phyloP scores from a whole-genome alignment of 306 rosid species.

The Cicer chorassanicum region DNA sequence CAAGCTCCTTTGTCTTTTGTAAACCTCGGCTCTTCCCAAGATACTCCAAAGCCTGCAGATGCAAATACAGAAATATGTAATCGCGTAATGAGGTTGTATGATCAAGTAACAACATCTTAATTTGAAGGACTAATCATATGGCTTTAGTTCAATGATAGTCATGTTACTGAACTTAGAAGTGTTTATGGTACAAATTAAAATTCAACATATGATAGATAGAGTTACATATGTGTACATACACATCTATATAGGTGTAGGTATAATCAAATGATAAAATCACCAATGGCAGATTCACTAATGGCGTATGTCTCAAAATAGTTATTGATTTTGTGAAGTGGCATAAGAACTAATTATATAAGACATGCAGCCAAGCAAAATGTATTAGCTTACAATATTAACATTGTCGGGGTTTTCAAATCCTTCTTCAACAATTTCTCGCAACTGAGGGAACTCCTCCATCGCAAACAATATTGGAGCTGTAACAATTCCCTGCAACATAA shows the following conservation, averaged over 20 bases:
- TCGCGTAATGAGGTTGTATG: not conserved
- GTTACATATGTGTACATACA: not conserved
- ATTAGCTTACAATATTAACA: constrained; percentile 71
- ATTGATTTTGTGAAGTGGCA: constrained; percentile 3
- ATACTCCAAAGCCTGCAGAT: constrained; percentile 83
- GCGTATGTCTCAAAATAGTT: not conserved
- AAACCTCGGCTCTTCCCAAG: constrained; percentile 84
- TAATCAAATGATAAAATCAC: constrained; percentile 1
- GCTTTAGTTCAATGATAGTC: constrained; percentile 11
- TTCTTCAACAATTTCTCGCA: constrained; percentile 66
- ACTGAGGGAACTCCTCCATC: constrained; percentile 91
- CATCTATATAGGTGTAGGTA: not conserved
- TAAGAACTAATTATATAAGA: constrained; percentile 24
- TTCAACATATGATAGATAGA: not conserved
- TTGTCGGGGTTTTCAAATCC: constrained; percentile 84
- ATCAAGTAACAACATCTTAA: constrained; percentile 3
- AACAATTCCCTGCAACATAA: constrained; percentile 74
- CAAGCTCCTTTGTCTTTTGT: constrained; percentile 85
- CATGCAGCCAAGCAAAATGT: constrained; percentile 35
- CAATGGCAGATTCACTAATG: constrained; percentile 9
- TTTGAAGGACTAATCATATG: constrained; percentile 17
- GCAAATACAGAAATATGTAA: constrained; percentile 31
- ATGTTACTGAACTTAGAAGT: not conserved
- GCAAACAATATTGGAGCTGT: constrained; percentile 96
- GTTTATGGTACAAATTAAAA: not conserved